Evolutionary conservation across 805 yeast genomes (phyloP).

Genomic region (Lachancea thermotolerans): DNA sequence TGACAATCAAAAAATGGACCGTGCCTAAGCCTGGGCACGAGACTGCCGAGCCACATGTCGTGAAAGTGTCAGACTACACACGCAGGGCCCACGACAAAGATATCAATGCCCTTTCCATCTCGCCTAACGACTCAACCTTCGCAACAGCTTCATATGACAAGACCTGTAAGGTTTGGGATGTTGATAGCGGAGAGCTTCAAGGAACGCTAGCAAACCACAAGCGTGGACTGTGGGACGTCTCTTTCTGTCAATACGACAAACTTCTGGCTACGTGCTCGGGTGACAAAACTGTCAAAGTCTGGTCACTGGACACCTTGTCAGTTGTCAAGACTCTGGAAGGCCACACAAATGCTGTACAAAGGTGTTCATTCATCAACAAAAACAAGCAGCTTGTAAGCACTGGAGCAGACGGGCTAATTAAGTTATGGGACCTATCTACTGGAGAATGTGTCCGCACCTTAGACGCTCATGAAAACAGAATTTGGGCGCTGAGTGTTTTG

Average conservation of each 20-base stretch:
- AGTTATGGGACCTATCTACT: constrained; percentile 74
- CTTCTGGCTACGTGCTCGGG: constrained; percentile 80
- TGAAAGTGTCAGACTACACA: constrained; percentile 73
- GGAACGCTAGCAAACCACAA: constrained; percentile 86
- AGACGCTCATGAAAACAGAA: constrained; percentile 90
- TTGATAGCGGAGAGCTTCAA: constrained; percentile 76
- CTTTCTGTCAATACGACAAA: constrained; percentile 75
- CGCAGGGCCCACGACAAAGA: constrained; percentile 96
- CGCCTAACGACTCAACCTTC: constrained; percentile 83
- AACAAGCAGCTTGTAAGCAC: constrained; percentile 61
- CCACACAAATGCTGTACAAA: constrained; percentile 86
- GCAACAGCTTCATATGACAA: constrained; percentile 96
- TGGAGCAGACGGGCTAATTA: constrained; percentile 93
- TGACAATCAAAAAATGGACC: constrained; percentile 81
- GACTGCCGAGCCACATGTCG: constrained; percentile 22
- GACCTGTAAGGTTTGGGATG: constrained; percentile 83
- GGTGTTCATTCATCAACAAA: constrained; percentile 61
- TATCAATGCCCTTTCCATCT: constrained; percentile 78
- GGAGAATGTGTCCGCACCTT: constrained; percentile 80
- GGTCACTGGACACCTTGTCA: constrained; percentile 76
- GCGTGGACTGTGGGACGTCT: constrained; percentile 90
- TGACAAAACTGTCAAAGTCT: constrained; percentile 81
- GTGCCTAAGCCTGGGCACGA: constrained; percentile 44
- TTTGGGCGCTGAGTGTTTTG: constrained; percentile 78
- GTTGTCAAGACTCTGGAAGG: constrained; percentile 87